phyloP scores from a whole-genome alignment of 2,329 filamentous ascomycete genomes.

The Colletotrichum navitas region DNA sequence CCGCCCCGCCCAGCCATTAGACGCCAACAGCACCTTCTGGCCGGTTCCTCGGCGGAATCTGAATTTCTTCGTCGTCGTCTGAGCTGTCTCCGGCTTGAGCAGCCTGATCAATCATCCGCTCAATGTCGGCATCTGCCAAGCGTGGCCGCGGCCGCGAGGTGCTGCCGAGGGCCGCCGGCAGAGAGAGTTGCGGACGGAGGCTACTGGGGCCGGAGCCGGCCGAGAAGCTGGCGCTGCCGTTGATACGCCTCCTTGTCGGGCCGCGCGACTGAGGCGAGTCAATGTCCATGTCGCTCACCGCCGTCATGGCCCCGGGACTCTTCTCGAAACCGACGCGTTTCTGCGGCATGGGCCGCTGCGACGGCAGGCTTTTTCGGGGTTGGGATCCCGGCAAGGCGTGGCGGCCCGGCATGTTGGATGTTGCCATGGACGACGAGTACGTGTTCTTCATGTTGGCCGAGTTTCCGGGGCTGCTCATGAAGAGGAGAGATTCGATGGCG shows the following conservation, averaged over 20 bases:
- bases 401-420: constrained; percentile 45
- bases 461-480: constrained; percentile 85
- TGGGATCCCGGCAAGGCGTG: constrained; percentile 61
- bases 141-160: constrained; percentile 55
- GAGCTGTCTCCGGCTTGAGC: constrained; percentile 65
- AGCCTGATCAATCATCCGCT: constrained; percentile 68
- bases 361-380: constrained; percentile 66
- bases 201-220: constrained; percentile 21
- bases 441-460: constrained; percentile 71
- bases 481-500: constrained; percentile 82
- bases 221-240: constrained; percentile 49
- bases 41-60: constrained; percentile 56
- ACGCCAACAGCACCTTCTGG: constrained; percentile 45
- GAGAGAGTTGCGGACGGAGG: constrained; percentile 58
- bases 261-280: constrained; percentile 54
- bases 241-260: constrained; percentile 45
- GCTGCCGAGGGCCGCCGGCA: constrained; percentile 62
- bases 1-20: constrained; percentile 3
- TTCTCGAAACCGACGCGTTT: constrained; percentile 64
- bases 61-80: constrained; percentile 69
- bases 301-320: constrained; percentile 54
- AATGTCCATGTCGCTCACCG: constrained; percentile 61
- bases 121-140: constrained; percentile 68
- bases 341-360: constrained; percentile 57
- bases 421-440: constrained; percentile 59